A percentile compares a stretch with the other conserved stretches of the same genome.
Conservation (phyloP, 192 early-diverging fungal genomes). For the Rhizophagus clarus region DNA sequence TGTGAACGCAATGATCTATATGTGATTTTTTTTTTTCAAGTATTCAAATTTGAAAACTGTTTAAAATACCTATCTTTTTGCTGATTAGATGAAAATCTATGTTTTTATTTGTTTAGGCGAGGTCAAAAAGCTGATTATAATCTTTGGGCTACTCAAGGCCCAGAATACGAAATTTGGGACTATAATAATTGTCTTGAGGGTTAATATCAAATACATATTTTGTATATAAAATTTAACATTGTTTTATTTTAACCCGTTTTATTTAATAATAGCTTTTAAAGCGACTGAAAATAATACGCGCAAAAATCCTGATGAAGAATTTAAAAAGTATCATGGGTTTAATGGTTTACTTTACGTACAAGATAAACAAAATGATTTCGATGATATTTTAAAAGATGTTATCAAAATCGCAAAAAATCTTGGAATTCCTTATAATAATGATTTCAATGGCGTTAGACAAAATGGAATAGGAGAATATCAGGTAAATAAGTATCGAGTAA, state of each 20-base stretch:
- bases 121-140: not conserved
- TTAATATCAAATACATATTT: not conserved
- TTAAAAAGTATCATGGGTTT: not conserved
- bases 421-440: not conserved
- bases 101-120: not conserved
- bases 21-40: not conserved
- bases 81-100: not conserved
- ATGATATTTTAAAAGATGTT: not conserved
- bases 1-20: not conserved
- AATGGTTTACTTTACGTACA: not conserved
- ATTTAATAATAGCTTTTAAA: not conserved
- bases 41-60: not conserved
- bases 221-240: too few species aligned
- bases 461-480: not conserved
- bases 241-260: not conserved
- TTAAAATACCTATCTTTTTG: too few species aligned
- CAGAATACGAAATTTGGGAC: constrained; percentile 13
- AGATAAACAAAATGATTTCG: not conserved
- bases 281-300: not conserved
- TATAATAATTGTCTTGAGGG: constrained; percentile 3
- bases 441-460: constrained; percentile 1
- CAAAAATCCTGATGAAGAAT: not conserved
- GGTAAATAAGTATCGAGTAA: not conserved
- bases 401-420: not conserved
- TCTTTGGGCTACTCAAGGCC: constrained; percentile 5